A percentile compares a stretch with the other conserved stretches of the same genome.
phyloP scores from a whole-genome alignment of 768 basidiomycete genomes.

The Lactarius hatsudake region DNA sequence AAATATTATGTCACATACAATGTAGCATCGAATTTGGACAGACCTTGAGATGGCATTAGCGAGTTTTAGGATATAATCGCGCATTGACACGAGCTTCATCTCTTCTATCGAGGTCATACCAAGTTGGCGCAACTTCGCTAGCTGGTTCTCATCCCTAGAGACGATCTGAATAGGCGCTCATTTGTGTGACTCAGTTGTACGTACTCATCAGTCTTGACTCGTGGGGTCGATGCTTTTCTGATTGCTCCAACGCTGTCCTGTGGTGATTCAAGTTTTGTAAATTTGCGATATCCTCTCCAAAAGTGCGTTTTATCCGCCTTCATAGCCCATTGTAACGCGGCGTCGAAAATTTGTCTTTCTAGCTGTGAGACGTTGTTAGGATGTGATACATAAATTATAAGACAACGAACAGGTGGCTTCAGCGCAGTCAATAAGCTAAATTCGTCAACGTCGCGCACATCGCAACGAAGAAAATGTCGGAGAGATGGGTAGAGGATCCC shows the following conservation, averaged over 20 bases:
- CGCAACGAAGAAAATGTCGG: conserved; percentile 80
- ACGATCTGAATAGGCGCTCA: conserved; percentile 14
- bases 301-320: conserved; percentile 76
- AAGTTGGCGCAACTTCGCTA: conserved; percentile 77
- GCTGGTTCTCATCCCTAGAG: conserved; percentile 70
- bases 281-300: conserved; percentile 61
- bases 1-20: neutral
- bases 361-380: conserved; percentile 37
- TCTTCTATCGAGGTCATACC: conserved; percentile 86
- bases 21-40: neutral
- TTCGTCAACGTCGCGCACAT: conserved; percentile 73
- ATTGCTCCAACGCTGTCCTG: conserved; percentile 69
- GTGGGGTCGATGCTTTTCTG: conserved; percentile 49
- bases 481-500: conserved; percentile 94
- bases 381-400: neutral
- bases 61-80: conserved; percentile 83
- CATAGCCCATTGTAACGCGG: conserved; percentile 86
- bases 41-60: conserved; percentile 74
- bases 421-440: conserved; percentile 70
- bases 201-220: conserved; percentile 74
- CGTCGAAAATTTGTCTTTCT: conserved; percentile 75
- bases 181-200: conserved; percentile 31
- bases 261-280: conserved; percentile 59
- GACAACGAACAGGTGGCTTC: conserved; percentile 66
- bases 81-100: conserved; percentile 80